Evolutionary conservation across 495 filamentous ascomycete genomes (phyloP), one percentile per base, ranked within the genome.

Genomic region (Cryomyces antarcticus): DNA sequence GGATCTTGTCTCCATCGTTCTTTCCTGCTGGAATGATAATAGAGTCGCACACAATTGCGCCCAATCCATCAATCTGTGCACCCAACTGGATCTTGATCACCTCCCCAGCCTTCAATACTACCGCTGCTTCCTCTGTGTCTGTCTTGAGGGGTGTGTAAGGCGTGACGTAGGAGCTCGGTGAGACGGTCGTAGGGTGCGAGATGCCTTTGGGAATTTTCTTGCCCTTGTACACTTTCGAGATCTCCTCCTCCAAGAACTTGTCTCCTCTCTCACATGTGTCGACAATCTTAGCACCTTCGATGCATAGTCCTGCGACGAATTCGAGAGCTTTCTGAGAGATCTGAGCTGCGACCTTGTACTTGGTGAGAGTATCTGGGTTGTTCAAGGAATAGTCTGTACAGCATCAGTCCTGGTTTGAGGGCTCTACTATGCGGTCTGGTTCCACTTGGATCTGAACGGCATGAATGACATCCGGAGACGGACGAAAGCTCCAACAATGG

Each of bases 301-400:
- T 59, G 53, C 84, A 89, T 65, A 67, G 65, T 75, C 73, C 74
- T 83, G 13, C 9, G 46, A 97, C 87, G 47, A 79, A 77, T 46
- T 86, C 82, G 35, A 97, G 75, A 47, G 92, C 87, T 65, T 84
- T 89, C 58, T 94, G 82, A 33, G 89, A 89, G 63, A 97, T 96
- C 52, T 75, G 69, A 40, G 82, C 89, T 34, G 89, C 92, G 49
- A 79, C 83, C 72, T 93, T 96, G 70, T 97, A 97, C 69, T 96
- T 97, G 60, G 92, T 94, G 51, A 97, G 72, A 50, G 86, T 93
- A 54, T 96, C 88, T 41, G 89, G 86, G 70, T 96, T 97, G 65
- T 80, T 82, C 57, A 95, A 71, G 47, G 84, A 73, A 69, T 96
- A 93, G 61, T 96, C 89, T 95, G 56, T 37, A 28, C 4, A 37